Evolutionary conservation across 1,139 yeast genomes (phyloP), one percentile per base, ranked within the genome.

Genomic region (Saccharomyces hybrid): DNA sequence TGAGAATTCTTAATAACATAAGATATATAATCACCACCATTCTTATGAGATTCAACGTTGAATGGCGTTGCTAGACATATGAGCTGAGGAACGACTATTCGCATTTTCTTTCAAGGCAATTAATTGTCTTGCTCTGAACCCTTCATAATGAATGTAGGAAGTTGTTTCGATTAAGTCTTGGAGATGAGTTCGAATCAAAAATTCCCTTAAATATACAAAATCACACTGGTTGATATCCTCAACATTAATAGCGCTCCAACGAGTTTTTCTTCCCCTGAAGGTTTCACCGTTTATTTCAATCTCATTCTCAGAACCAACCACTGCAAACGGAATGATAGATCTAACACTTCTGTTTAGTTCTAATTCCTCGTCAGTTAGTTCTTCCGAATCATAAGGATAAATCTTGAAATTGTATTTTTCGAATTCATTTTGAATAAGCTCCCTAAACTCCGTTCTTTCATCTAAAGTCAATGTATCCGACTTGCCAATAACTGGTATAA

Each of bases 111-210:
- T 93, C 72, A 93, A 80, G 13, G 96, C 96, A 59, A 90, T 83
- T 72, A 93, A 82, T 74, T 93, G 99, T 74, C 91, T 89, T 31
- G 96, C 80, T 73, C 99, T 85, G 76, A 91, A 93, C 55, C 85
- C 79, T 76, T 93, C 99, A 72, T 93, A 93, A 71, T 93, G 99
- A 56, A 85, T 80, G 64, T 84, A 79, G 5, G 96, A 77, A 4
- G 99, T 93, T 16, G 96, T 84, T 71, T 93, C 99, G 67, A 93
- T 93, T 70, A 93, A 82, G 71, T 93, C 99, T 73, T 90, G 98
- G 66, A 93, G 78, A 71, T 93, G 97, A 29, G 98, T 91, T 75
- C 97, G 84, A 53, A 96, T 88, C 69, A 93, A 80, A 72, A 93
- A 93, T 71, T 90, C 96, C 73, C 98, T 82, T 69, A 93, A 81